phyloP scores from a whole-genome alignment of 1,139 yeast genomes.

The Hyphopichia pseudoburtonii region DNA sequence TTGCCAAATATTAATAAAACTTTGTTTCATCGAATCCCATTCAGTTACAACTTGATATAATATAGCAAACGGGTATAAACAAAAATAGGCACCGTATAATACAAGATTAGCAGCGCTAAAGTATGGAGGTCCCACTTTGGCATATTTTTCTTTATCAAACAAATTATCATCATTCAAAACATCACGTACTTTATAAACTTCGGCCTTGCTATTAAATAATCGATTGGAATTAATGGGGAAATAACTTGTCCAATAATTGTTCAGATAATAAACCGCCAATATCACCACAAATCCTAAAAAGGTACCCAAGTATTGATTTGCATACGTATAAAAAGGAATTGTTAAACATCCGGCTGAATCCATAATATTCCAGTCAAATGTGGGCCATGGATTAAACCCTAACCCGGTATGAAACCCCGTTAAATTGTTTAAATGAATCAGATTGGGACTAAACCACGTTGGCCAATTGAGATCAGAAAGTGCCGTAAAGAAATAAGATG shows the following conservation, averaged over 20 bases:
- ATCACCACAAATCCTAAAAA: conserved; percentile 34
- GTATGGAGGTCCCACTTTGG: conserved; percentile 42
- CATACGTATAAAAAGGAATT: conserved; percentile 40
- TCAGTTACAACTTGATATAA: conserved; percentile 39
- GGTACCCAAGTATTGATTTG: conserved; percentile 36
- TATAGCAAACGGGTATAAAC: conserved; percentile 43
- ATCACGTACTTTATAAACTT: conserved; percentile 31
- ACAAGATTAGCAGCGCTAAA: conserved; percentile 45
- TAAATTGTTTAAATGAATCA: conserved; percentile 40
- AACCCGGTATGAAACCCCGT: conserved; percentile 40
- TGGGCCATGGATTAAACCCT: conserved; percentile 45
- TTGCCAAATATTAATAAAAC: conserved; percentile 37
- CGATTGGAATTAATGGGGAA: conserved; percentile 41
- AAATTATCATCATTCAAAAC: conserved; percentile 31
- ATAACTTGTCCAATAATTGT: conserved; percentile 41
- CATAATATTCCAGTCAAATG: conserved; percentile 47
- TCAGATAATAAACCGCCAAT: conserved; percentile 32
- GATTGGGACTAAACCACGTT: conserved; percentile 43
- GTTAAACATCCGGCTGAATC: conserved; percentile 43
- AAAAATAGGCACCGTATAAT: conserved; percentile 42
- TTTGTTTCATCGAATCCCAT: conserved; percentile 44
- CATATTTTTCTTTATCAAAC: conserved; percentile 32
- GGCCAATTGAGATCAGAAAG: conserved; percentile 49
- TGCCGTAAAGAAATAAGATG: conserved; percentile 41
- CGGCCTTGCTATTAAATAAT: conserved; percentile 35